Evolutionary conservation across 306 rosid species (phyloP).

Genomic region (Cyclanthera cordifolia): DNA sequence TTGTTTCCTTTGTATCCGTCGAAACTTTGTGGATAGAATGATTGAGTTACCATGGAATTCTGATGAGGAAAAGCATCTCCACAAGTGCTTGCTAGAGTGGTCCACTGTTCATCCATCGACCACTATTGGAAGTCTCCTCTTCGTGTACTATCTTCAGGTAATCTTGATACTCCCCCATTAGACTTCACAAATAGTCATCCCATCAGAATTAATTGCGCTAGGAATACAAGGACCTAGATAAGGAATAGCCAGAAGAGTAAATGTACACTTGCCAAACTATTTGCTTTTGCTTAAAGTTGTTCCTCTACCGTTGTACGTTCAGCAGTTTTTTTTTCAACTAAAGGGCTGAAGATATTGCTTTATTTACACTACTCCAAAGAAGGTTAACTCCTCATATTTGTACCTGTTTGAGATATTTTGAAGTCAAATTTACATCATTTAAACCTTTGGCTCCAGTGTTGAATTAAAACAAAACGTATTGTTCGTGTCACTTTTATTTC

Average conservation of each 20-base stretch:
- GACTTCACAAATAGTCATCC: neutral
- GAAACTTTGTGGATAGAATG: constrained; percentile 78
- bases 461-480: neutral
- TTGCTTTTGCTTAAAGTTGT: neutral
- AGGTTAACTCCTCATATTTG: neutral
- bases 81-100: constrained; percentile 69
- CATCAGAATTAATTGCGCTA: neutral
- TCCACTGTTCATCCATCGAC: constrained; percentile 54
- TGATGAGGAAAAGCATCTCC: constrained; percentile 81
- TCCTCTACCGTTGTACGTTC: neutral
- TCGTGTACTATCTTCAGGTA: constrained; percentile 92
- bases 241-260: neutral
- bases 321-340: neutral
- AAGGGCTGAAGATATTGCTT: neutral
- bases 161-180: neutral
- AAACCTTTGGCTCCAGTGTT: neutral
- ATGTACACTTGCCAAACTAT: neutral
- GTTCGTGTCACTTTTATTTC: neutral
- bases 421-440: neutral
- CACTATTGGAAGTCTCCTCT: constrained; percentile 76
- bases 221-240: neutral
- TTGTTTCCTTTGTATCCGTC: constrained; percentile 86
- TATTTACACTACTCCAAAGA: neutral
- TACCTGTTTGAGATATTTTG: neutral
- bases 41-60: constrained; percentile 92